A percentile compares a stretch with the other conserved stretches of the same genome.
phyloP scores from a whole-genome alignment of 2,329 filamentous ascomycete species.

The Neoscytalidium dimidiatum region DNA sequence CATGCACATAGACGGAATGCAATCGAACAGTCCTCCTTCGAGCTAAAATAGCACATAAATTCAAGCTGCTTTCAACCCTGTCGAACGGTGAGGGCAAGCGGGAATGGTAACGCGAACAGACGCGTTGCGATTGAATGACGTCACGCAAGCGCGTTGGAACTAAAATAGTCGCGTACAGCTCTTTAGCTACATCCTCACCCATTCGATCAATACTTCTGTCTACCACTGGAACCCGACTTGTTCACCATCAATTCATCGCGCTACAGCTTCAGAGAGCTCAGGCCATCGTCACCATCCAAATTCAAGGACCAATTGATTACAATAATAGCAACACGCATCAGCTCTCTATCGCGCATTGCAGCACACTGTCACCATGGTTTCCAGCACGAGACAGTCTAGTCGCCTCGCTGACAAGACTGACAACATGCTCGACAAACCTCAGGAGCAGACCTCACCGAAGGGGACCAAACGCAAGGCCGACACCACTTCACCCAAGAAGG shows the following conservation, averaged over 20 bases:
- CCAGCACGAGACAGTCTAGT: neutral
- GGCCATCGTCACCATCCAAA: neutral
- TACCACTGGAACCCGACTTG: neutral
- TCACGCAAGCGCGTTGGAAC: conserved; percentile 10
- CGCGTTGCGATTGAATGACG: conserved; percentile 18
- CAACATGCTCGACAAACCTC: neutral
- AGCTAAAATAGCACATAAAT: too few species aligned
- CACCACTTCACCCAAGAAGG: conserved; percentile 33
- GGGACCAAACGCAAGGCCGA: conserved; percentile 46
- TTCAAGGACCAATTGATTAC: neutral
- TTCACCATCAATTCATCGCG: neutral
- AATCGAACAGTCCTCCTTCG: too few species aligned
- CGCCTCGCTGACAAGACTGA: conserved; percentile 3
- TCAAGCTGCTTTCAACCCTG: neutral
- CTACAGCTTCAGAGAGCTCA: conserved; percentile 4
- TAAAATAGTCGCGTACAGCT: conserved; percentile 17
- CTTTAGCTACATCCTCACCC: neutral
- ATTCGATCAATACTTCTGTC: neutral
- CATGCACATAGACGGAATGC: too few species aligned
- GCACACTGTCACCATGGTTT: neutral
- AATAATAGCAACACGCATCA: neutral
- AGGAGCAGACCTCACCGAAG: conserved; percentile 29
- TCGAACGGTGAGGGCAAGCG: neutral
- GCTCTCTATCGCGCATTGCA: neutral
- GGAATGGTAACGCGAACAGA: neutral